Percentiles rank a stretch among this genome's conserved stretches.
These are phyloP conservation scores for Termitomyces eurrhizus DNA, from an alignment of 768 basidiomycete genomes.

Conservation along the genomic window DNA sequence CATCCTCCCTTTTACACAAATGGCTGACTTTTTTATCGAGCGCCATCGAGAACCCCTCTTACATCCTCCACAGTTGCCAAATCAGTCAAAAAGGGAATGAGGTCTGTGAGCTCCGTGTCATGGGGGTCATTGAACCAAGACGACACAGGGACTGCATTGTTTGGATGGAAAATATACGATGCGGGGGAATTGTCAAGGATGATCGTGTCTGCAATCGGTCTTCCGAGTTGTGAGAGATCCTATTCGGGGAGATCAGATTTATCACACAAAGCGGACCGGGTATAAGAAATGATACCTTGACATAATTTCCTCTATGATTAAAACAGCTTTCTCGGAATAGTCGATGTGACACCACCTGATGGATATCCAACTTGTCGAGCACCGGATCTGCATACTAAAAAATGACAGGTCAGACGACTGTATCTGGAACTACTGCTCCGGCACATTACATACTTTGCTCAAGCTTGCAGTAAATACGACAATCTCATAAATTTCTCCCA, in stretches of 20 bases:
- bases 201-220: conserved; percentile 90
- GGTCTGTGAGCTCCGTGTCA: conserved; percentile 94
- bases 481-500: conserved; percentile 98
- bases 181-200: conserved; percentile 99
- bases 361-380: conserved; percentile 91
- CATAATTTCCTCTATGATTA: conserved; percentile 98
- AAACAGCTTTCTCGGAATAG: conserved; percentile 98
- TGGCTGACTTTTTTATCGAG: conserved; percentile 45
- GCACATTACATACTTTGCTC: conserved; percentile 70
- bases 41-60: conserved; percentile 85
- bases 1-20: conserved; percentile 11
- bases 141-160: conserved; percentile 98
- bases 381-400: conserved; percentile 96
- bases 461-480: conserved; percentile 98
- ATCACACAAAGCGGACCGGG: background rate
- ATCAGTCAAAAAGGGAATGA: conserved; percentile 92
- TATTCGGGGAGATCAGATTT: conserved; percentile 25
- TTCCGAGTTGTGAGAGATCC: conserved; percentile 96
- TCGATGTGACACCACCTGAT: conserved; percentile 90
- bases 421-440: background rate
- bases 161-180: conserved; percentile 98
- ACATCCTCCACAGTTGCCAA: conserved; percentile 84
- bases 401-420: conserved; percentile 10
- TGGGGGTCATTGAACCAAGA: conserved; percentile 99
- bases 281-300: conserved; percentile 63